Evolutionary conservation across 2,329 filamentous ascomycete genomes (phyloP), one percentile per base, ranked within the genome.

Genomic region (Neoascochyta sp.): DNA sequence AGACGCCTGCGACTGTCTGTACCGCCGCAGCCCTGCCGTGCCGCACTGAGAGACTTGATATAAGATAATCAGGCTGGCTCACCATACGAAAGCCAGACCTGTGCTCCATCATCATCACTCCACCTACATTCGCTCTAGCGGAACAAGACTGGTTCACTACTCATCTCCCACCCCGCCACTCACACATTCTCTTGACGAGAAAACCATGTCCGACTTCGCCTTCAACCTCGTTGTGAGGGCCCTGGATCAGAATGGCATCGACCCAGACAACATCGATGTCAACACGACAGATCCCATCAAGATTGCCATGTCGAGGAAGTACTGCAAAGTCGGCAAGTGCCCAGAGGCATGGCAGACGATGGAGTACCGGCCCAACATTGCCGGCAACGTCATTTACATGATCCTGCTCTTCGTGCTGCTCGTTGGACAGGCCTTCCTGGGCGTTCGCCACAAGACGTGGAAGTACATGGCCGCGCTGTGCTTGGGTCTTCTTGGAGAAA

Each of bases 381-480:
- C 59, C 5, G 72, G 69, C n/a, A 76, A 75, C 43, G 49, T 67
- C 31, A 65, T 73, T 52, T 75, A 74, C 53, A 43, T 68, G 1
- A 56, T 65, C 20, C 62, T 69, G 46, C 75, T 74, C 51, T 65
- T 59, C 19, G 9, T 71, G 3, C 53, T 70, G 12, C 57, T 71
- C 1, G 17, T 71, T 3, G 53, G 59, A n/a, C 75, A 78, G 32
- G 21, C 71, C 7, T 63, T 56, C 4, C 60, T 75, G 7, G 73
- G 73, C 6, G 51, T 71, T 28, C 64, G 63, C 20, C 70, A 68
- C 45, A 66, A 65, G 32, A 73, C 74, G 27, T 78, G 70, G 67
- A 71, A 69, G 6, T 75, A 73, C 44, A 62, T 68, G 52, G 47
- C 64, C 10, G 68, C 65, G 0, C 60, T 75, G 43, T 47, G 58